phyloP scores from a whole-genome alignment of 345 rosid species.

The Eucalyptus coolabah region DNA sequence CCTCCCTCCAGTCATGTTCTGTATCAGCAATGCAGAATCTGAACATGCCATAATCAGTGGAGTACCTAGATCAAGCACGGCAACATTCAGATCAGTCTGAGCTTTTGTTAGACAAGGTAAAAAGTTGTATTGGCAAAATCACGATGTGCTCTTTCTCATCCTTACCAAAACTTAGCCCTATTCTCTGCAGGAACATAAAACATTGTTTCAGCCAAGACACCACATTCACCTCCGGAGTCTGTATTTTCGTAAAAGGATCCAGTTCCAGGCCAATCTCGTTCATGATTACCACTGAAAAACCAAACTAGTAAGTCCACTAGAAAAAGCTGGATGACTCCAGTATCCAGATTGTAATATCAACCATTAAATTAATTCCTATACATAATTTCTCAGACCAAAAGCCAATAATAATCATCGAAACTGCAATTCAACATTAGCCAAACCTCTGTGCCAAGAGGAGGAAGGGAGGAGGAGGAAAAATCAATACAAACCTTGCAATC shows the following conservation, averaged over 20 bases:
- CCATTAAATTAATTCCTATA: not conserved
- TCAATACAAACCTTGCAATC: constrained; percentile 40
- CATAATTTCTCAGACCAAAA: not conserved
- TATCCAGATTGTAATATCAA: not conserved
- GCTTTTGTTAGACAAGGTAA: not conserved
- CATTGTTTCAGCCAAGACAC: constrained; percentile 40
- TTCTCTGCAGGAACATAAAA: constrained; percentile 45
- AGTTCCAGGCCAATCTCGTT: constrained; percentile 65
- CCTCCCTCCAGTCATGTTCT: constrained; percentile 86
- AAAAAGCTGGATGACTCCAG: not conserved
- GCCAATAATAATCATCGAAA: not conserved
- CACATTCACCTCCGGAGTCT: constrained; percentile 52
- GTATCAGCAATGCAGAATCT: constrained; percentile 68
- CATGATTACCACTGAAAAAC: constrained; percentile 59
- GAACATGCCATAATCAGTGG: constrained; percentile 72
- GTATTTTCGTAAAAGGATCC: constrained; percentile 39
- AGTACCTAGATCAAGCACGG: constrained; percentile 26
- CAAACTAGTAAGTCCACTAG: not conserved
- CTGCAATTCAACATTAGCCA: not conserved
- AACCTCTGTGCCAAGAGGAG: not conserved
- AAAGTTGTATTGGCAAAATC: not conserved
- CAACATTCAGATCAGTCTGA: not conserved
- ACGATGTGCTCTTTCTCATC: not conserved
- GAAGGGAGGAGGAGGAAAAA: not conserved
- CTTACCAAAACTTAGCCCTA: constrained; percentile 57